Percentiles rank a stretch among this genome's conserved stretches.
Evolutionary conservation across 495 filamentous ascomycete genomes (phyloP).

Genomic region (Oidiodendron maius): DNA sequence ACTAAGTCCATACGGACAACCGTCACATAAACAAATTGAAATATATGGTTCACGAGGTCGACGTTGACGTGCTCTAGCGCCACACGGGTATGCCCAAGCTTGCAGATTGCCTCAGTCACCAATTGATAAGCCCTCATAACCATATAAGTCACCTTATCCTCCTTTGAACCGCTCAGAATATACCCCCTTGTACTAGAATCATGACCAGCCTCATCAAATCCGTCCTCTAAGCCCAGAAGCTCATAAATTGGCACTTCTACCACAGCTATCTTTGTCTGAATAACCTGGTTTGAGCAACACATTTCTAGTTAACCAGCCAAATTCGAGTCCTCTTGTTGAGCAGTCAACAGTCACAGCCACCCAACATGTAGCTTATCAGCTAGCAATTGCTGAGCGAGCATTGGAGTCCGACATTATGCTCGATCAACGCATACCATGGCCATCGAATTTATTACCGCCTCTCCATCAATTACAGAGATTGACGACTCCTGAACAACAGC

Average conservation of each 20-base stretch:
- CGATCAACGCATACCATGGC: constrained; percentile 16
- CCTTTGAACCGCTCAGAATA: constrained; percentile 16
- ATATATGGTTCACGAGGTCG: constrained; percentile 33
- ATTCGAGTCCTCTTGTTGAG: constrained; percentile 22
- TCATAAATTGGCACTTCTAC: constrained; percentile 12
- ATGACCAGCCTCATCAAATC: constrained; percentile 19
- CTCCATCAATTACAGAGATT: constrained; percentile 2
- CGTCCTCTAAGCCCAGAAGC: constrained; percentile 6
- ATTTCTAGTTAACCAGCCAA: constrained; percentile 22
- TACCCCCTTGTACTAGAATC: constrained; percentile 13
- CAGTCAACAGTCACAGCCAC: constrained; percentile 24
- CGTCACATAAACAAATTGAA: constrained; percentile 39
- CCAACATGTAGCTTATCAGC: constrained; percentile 13
- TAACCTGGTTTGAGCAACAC: constrained; percentile 11
- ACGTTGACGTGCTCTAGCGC: constrained; percentile 20
- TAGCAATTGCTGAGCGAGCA: constrained; percentile 16
- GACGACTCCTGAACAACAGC: constrained; percentile 7
- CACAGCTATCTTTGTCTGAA: constrained; percentile 16
- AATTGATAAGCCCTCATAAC: constrained; percentile 33
- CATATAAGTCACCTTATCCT: constrained; percentile 16
- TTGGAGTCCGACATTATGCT: constrained; percentile 9
- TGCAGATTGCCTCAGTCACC: constrained; percentile 64
- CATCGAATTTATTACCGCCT: constrained; percentile 6
- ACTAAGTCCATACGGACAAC: constrained; percentile 29
- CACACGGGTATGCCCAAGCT: constrained; percentile 36